Base-by-base conservation (phyloP, 2,329 filamentous ascomycete species). In the Emmonsiellopsis sp. region DNA sequence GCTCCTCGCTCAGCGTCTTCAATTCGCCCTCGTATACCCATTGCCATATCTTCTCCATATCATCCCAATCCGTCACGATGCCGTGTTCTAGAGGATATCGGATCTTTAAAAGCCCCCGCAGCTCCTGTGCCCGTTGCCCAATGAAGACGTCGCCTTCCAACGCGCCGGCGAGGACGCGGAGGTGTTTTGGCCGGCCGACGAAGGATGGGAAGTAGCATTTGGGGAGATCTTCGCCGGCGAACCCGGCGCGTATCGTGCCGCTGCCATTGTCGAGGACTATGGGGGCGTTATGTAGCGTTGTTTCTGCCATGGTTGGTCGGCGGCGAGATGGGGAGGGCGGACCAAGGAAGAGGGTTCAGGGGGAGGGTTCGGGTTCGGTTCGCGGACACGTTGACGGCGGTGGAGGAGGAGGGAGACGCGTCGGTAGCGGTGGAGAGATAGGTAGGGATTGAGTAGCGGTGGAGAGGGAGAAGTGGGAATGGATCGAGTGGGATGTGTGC, bases 11-110 rank as follows among this genome's bases (percentile, higher is more conserved):
- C 67, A 96, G 79, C 49, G 92, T 95, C 77, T 96, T 97, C 64
- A 98, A 72, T 59, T 94, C 93, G 66, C 96, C 92, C 54, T 88
- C 88, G 70, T 97, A 98, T 51, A 98, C 90, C 67, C 95, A 93
- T 65, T 94, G 88, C 93, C 93, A 98, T 73, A 98, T 98, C 75
- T 89, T 85, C 77, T 98, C 93, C 93, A 98, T 98, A 68, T 98
- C 93, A 68, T 97, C 93, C 93, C 93, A 98, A 72, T 98, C 90
- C 62, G 93, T 98, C 58, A 98, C 93, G 64, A 98, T 94, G 62
- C 93, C 93, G 70, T 98, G 93, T 74, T 97, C 93, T 53, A 98
- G 76, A 44, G 93, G 93, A 69, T 97, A 97, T 60, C 84, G 81
- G 63, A 98, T 96, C 80, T 97, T 98, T 62, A 98, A 79, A 57